Base-by-base conservation (phyloP, 2,329 filamentous ascomycete genomes). In the Septoria petroselini region DNA sequence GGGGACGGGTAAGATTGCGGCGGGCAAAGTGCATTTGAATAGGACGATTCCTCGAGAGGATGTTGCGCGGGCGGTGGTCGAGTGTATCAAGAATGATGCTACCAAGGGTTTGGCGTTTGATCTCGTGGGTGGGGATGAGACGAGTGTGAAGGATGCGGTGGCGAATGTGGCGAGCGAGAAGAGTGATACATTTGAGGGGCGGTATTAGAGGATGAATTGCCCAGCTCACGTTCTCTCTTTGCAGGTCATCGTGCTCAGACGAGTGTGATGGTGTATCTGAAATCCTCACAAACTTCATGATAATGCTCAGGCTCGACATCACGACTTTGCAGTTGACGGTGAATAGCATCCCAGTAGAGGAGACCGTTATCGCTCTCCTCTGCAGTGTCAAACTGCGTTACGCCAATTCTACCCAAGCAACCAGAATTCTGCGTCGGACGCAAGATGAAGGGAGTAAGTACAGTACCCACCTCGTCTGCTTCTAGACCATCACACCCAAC, bases 11-110 rank as follows among this genome's bases (percentile, higher is more conserved):
- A 70, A 58, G 29, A 65, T 76, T 4, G 64, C 59, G 6, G 69
- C 74, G 1, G 75, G 75, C 3, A 70, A 69, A 57, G 69, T 73
- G 8, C 68, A 70, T 40, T 43, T 73, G 14, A 59, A 55, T 1
- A 58, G 61, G 0, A 68, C 58, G 44, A 67, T 78, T 39, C 77
- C 76, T 50, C 73, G 84, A 5, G 79, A 76, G 46, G 76, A 79
- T 59, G 83, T 86, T 7, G 84, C 84, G 5, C 67, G 73, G 48
- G 73, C 82, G 2, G 76, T 79, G 1, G 78, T 78, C 7, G 70
- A 75, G 56, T 69, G 84, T 54, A 70, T 86, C 41, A 64, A 71
- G 53, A 69, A 71, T 33, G 62, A 68, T 11, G 79, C 76, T 9
- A 74, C 72, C 2, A 62, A 68, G 5, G 72, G 71, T 0, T 58